Evolutionary conservation across 2,329 filamentous ascomycete genomes (phyloP).

Genomic region (Botrytis aclada): DNA sequence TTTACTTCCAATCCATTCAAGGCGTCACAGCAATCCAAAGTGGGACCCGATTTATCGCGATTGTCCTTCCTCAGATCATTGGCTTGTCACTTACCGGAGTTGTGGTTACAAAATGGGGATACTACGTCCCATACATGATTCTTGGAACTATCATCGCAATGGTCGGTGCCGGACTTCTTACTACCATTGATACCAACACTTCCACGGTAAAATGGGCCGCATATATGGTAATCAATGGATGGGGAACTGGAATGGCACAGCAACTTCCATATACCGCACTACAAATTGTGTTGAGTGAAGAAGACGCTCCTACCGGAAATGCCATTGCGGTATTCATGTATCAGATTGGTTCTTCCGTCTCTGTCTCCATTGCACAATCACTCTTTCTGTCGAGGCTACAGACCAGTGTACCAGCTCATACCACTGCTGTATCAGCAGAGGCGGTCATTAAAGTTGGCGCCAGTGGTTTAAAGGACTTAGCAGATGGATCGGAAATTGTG

Average conservation of each 20-base stretch:
- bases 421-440: background rate
- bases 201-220: conserved; percentile 46
- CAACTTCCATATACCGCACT: conserved; percentile 49
- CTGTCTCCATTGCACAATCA: conserved; percentile 10
- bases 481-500: background rate
- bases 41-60: conserved; percentile 4
- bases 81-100: background rate
- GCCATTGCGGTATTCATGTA: conserved; percentile 11
- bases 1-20: conserved; percentile 39
- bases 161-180: conserved; percentile 13
- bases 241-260: conserved; percentile 45
- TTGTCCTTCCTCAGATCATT: conserved; percentile 6
- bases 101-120: conserved; percentile 7
- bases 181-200: conserved; percentile 43
- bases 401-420: background rate
- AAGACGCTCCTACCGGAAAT: conserved; percentile 10
- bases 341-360: conserved; percentile 9
- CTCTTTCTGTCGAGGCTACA: conserved; percentile 14
- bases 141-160: conserved; percentile 34
- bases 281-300: conserved; percentile 43
- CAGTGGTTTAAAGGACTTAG: background rate
- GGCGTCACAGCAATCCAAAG: conserved; percentile 16
- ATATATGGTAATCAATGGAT: conserved; percentile 48
- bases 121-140: conserved; percentile 23
- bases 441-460: conserved; percentile 1